Percentiles rank a stretch among this genome's conserved stretches.
Conservation (phyloP, 177 flowering plant species). For the Vitis hybrid region DNA sequence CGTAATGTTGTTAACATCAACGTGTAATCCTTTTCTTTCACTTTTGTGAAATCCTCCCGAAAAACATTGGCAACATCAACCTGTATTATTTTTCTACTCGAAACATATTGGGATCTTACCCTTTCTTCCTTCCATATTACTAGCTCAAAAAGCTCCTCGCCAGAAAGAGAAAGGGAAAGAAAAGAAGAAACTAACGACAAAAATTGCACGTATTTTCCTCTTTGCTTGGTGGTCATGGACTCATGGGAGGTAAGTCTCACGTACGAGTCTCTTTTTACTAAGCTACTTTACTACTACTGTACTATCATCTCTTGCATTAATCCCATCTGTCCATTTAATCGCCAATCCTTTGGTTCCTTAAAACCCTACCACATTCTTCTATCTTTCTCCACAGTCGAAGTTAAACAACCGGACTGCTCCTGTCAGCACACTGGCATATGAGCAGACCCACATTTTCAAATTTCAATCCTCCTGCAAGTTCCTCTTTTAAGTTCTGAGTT, state of each 20-base stretch:
- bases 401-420: too few relatives aligned
- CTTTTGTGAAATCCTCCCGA: not conserved
- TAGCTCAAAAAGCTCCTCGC: not conserved
- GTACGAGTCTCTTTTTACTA: too few relatives aligned
- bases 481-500: too few relatives aligned
- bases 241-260: too few relatives aligned
- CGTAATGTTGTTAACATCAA: not conserved
- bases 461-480: too few relatives aligned
- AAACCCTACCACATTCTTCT: too few relatives aligned
- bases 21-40: not conserved
- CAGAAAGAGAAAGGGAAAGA: constrained; percentile 3
- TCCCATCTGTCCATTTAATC: not conserved
- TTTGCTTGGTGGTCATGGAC: too few relatives aligned
- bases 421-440: too few relatives aligned
- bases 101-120: not conserved
- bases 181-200: not conserved
- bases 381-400: too few relatives aligned
- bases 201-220: too few relatives aligned
- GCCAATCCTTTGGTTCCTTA: too few relatives aligned
- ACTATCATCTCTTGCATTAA: not conserved
- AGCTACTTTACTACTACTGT: not conserved
- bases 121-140: not conserved
- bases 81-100: not conserved
- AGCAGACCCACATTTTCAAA: too few relatives aligned
- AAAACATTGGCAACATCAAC: constrained; percentile 1